These are phyloP conservation scores for Aleurites moluccanus DNA, from an alignment of 441 rosid species.

Conservation along the genomic window DNA sequence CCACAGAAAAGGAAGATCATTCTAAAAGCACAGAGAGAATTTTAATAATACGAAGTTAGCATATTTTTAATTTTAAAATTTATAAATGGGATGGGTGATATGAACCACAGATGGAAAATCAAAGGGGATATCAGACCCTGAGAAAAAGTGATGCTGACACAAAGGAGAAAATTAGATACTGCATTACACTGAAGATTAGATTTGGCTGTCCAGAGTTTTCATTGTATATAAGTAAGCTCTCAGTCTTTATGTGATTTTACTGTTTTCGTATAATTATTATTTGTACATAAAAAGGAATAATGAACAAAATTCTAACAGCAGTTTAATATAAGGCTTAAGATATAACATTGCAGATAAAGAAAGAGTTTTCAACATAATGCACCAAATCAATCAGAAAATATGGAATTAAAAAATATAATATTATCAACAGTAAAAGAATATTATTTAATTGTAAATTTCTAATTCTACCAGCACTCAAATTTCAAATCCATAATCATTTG, in stretches of 20 bases:
- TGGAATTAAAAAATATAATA: background rate
- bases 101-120: background rate
- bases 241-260: background rate
- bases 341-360: background rate
- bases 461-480: background rate
- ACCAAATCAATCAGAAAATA: background rate
- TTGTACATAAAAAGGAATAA: background rate
- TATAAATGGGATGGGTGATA: background rate
- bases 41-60: background rate
- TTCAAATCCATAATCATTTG: background rate
- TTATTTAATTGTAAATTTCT: background rate
- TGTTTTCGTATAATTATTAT: background rate
- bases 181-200: background rate
- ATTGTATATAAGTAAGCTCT: background rate
- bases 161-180: background rate
- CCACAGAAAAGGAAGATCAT: background rate
- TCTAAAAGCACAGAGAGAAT: background rate
- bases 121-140: background rate
- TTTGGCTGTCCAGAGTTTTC: background rate
- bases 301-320: background rate
- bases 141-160: background rate
- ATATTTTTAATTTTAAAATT: background rate
- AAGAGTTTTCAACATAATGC: background rate
- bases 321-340: background rate
- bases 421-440: background rate